Evolutionary conservation across 164 flowering plant genomes (phyloP), one percentile per base, ranked within the genome.

Genomic region (Kalanchoe fedtschenkoi): DNA sequence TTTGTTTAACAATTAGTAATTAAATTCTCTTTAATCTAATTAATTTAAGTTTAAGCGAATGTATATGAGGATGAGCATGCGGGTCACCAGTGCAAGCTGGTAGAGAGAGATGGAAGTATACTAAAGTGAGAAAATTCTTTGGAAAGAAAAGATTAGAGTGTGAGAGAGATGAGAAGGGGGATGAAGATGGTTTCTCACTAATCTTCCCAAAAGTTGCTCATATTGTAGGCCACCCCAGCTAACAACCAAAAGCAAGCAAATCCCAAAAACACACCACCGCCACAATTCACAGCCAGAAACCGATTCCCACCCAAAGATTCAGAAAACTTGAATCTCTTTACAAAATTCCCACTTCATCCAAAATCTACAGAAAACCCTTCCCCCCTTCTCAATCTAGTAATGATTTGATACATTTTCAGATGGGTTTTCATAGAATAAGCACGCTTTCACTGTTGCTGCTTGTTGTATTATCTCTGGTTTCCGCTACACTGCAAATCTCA

Each of bases 401-500:
- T 51, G 56, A 51, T 51, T 51, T 51, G 33, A 51, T 51, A 26
- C 17, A 51, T 51, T 51, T 51, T 13, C 17, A 26, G 32, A 51
- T 51, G 56, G 56, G 56, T 51, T 51, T 26, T 51, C 56, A 26
- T 17, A 51, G 26, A 51, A 51, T 3, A 51, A 51, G 56, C 32
- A 16, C 32, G 24, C 30, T 51, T 11, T 51, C 32, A 51, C 3
- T 47, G 1, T 47, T 47, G 29, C 28, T 47, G 55, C 55, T 26
- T 51, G 54, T 47, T 13, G 1, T 47, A 11, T 10, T 47, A 15
- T 47, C 54, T 21, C 54, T 47, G 29, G 29, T 44, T 44, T 17
- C 29, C 5, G 21, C 56, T 10, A 51, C 56, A 24, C 56, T 51
- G 56, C 64, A 62, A 39, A 28, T 61, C 62, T 63, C 75, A 69